Base-by-base conservation (phyloP, 352 stramenopile species). In the Phytophthora hibernalis region DNA sequence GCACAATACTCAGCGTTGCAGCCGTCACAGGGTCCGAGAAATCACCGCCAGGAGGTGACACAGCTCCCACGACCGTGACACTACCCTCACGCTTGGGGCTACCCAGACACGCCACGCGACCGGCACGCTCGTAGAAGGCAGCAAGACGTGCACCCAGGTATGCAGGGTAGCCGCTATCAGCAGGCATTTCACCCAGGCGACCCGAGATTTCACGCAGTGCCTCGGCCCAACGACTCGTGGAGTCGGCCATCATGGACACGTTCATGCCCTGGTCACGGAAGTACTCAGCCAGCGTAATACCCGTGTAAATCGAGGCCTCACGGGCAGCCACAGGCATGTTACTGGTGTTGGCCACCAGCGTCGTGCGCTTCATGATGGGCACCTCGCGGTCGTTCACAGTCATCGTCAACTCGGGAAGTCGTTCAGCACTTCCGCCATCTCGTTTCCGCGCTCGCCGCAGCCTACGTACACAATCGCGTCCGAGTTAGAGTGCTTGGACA, bases 221-320 rank as follows among this genome's bases (percentile, higher is more conserved):
- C 72, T 99, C 98, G 58, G 98, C 98, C 98, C 98, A 99, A 79
- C 98, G 97, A 78, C 95, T 99, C 21, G 98, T 99, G 30, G 96
- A 99, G 85, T 99, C 98, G 49, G 97, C 98, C 98, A 99, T 99
- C 97, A 99, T 99, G 40, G 97, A 98, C 70, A 99, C 97, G 76
- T 99, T 99, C 96, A 99, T 99, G 35, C 86, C 88, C 62, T 96
- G 88, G 85, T 99, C 98, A 80, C 98, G 93, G 87, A 99, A 99
- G 84, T 99, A 99, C 81, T 99, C 97, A 48, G 97, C 96, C 40
- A 99, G 85, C 44, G 97, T 99, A 68, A 99, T 99, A 49, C 94
- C 92, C 45, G 98, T 99, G 90, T 99, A 99, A 73, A 99, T 99
- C 33, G 95, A 99, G 26, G 98, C 98, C 82, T 99, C 98, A 86